These are phyloP conservation scores for Amanita thiersii DNA, from an alignment of 768 basidiomycete species.

Conservation along the genomic window DNA sequence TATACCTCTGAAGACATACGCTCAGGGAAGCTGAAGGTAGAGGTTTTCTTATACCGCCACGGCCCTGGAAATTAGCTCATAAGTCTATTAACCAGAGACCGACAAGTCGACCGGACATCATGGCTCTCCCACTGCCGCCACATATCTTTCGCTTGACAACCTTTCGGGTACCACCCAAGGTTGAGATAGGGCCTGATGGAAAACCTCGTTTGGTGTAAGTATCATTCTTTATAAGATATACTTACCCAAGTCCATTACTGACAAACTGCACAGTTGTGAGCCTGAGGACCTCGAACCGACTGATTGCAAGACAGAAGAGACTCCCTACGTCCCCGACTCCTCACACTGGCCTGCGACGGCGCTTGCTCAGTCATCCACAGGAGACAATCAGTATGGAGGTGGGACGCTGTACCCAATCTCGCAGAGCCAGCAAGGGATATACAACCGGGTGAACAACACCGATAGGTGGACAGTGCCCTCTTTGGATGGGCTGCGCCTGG, in stretches of 20 bases:
- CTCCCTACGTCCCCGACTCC: conserved; percentile 31
- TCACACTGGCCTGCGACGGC: conserved; percentile 26
- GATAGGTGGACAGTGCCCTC: conserved; percentile 24
- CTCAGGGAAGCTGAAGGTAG: conserved; percentile 52
- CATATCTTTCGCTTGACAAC: conserved; percentile 74
- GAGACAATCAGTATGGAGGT: conserved; percentile 26
- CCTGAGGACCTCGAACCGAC: conserved; percentile 36
- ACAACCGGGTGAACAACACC: conserved; percentile 17
- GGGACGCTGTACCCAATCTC: conserved; percentile 23
- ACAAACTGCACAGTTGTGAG: conserved; percentile 24
- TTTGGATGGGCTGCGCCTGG: conserved; percentile 19
- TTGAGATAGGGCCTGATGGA: conserved; percentile 67
- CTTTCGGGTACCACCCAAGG: conserved; percentile 77
- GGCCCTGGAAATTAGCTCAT: conserved; percentile 7
- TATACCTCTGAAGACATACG: conserved; percentile 76
- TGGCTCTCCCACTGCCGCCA: conserved; percentile 62
- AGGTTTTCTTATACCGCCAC: conserved; percentile 9
- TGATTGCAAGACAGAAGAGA: conserved; percentile 43
- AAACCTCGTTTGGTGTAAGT: conserved; percentile 57
- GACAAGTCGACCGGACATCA: conserved; percentile 63
- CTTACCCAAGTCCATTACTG: conserved; percentile 13
- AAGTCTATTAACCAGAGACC: conserved; percentile 37
- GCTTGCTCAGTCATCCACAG: conserved; percentile 24
- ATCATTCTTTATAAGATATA: conserved; percentile 1
- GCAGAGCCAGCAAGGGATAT: conserved; percentile 18